Base-by-base conservation (phyloP, 2,329 filamentous ascomycete genomes). In the Fusarium siculi region DNA sequence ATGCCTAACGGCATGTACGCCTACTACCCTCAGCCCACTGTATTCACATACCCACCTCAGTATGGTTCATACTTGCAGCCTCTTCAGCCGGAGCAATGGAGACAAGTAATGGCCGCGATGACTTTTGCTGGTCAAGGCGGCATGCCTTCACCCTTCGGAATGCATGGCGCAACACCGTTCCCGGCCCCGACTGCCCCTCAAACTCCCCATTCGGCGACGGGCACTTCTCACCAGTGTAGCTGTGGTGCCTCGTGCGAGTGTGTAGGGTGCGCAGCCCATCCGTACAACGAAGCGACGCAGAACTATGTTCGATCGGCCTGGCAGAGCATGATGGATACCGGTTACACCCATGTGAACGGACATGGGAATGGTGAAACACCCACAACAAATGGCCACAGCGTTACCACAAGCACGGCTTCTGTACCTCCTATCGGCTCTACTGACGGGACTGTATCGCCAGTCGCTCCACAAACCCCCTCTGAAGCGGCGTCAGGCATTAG, bases 181-280 rank as follows among this genome's bases (percentile, higher is more conserved):
- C 69, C 66, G 16, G 58, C 67, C 15, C 68, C 70, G 21, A 70
- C 46, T 61, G 34, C 66, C 34, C 43, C 66, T 42, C 59, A 76
- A 57, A 58, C 74, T 66, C 49, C 66, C 47, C 61, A 77, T 56
- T 55, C 73, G 11, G 65, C 74, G 7, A 64, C 74, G 7, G 82
- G 80, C 73, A 84, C 80, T 25, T 82, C 78, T 59, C 82, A 83
- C 50, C 83, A 80, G 60, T 93, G 92, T 75, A 84, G 85, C 53
- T 93, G 92, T 76, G 92, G 92, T 25, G 88, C 91, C 60, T 84
- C 84, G 34, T 93, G 92, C 73, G 87, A 90, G 73, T 93, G 92
- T 77, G 83, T 93, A 40, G 91, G 91, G 16, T 93, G 92, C 77
- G 86, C 90, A 9, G 89, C 88, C 5, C 91, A 93, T 78, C 90